Evolutionary conservation across 2,329 filamentous ascomycete species (phyloP), one percentile per base, ranked within the genome.

Genomic region (Trichoderma guizhouense): DNA sequence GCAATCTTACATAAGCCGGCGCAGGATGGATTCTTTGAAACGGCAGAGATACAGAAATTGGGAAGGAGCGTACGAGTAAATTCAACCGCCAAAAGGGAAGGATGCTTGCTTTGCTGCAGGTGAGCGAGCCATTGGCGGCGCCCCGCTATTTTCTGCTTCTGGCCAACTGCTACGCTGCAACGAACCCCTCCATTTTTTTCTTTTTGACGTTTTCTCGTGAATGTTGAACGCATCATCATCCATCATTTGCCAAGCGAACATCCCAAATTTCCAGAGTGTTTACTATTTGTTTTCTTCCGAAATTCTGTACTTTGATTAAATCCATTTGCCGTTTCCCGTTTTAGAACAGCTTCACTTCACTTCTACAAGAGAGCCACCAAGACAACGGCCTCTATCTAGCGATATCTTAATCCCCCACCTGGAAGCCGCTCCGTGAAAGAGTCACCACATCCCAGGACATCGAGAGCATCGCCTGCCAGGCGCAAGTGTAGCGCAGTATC

Each of bases 171-270:
- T 51, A 60, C 47, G 47, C 47, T 53, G 18, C 36, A 12, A 18
- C 28, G 65, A 68, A 68, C 65, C 65, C 65, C 65, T 68, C 65
- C 53, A 58, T 43, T 58, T 58, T 58, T 51, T 51, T 53, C 24
- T 7, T 12, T 9, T 26, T 61, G 32, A 36, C 36, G 1, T 36
- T 36, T 24, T 36, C 53, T 57, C 47, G n/a, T 7, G 15, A 43
- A 18, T 12, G n/a, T 51, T 21, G 43, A 51, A 24, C 6, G 47
- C 47, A 24, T 51, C 47, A 53, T 53, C 47, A 53, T 24, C 47
- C 11, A 12, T 53, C 43, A n/a, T 43, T 14, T 57, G 7, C 18
- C 21, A 12, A 18, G 9, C 15, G 18, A 60, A 2, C 9, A 64
- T 18, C 43, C 43, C 36, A 39, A 12, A 51, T 24, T 2, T 6